phyloP scores from a whole-genome alignment of 495 filamentous ascomycete species.

The Penicillium chermesinum region DNA sequence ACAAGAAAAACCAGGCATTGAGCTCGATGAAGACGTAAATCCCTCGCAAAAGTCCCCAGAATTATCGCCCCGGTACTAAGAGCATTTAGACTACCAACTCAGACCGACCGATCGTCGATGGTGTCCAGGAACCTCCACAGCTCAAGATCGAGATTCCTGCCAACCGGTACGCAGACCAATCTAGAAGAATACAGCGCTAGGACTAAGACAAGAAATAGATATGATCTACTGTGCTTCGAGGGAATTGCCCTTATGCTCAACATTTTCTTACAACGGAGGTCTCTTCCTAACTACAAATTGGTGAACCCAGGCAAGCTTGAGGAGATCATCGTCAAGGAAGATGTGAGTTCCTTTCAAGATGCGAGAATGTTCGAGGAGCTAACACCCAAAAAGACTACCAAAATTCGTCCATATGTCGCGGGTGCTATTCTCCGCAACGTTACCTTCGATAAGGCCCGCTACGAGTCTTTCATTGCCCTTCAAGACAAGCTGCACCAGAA shows the following conservation, averaged over 20 bases:
- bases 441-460: conserved; percentile 83
- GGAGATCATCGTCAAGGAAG: conserved; percentile 70
- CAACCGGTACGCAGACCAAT: conserved; percentile 56
- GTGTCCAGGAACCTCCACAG: conserved; percentile 81
- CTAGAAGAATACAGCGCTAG: neutral
- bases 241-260: conserved; percentile 93
- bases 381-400: conserved; percentile 51
- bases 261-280: conserved; percentile 74
- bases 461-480: conserved; percentile 95
- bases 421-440: conserved; percentile 83
- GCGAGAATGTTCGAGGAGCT: neutral
- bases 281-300: conserved; percentile 73
- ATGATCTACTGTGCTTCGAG: conserved; percentile 98
- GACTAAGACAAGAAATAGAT: conserved; percentile 49
- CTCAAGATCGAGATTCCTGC: conserved; percentile 98
- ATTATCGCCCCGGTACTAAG: conserved; percentile 14
- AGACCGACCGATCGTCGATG: conserved; percentile 66
- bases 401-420: conserved; percentile 79
- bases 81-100: conserved; percentile 59
- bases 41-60: neutral
- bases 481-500: conserved; percentile 99
- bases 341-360: conserved; percentile 37
- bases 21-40: conserved; percentile 87
- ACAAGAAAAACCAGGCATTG: conserved; percentile 59
- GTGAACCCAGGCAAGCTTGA: conserved; percentile 70